phyloP scores from a whole-genome alignment of 179 eudicot genomes.

The Sideroxylon spinosum region DNA sequence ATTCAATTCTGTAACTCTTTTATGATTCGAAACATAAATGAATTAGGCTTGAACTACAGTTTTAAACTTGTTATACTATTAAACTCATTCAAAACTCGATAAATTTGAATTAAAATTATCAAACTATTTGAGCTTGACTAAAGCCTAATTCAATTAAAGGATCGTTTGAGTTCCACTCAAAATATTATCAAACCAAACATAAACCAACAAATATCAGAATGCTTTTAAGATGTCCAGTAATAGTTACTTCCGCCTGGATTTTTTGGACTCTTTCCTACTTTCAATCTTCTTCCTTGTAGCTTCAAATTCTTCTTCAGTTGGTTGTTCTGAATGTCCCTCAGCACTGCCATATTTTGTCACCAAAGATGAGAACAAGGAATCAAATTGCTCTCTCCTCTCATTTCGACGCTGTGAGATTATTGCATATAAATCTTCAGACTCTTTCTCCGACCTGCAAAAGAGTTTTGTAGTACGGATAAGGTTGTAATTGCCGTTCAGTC shows the following conservation, averaged over 20 bases:
- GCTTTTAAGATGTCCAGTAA: not conserved
- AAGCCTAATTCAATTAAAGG: too few relatives aligned
- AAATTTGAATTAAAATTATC: too few relatives aligned
- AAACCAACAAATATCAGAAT: too few relatives aligned
- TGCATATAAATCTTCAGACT: conserved; percentile 67
- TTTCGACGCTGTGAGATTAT: conserved; percentile 68
- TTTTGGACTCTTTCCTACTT: conserved; percentile 38
- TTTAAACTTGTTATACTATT: too few relatives aligned
- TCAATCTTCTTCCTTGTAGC: conserved; percentile 60
- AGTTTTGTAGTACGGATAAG: conserved; percentile 2
- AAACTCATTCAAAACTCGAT: too few relatives aligned
- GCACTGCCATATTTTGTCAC: conserved; percentile 67
- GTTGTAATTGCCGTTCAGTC: not conserved
- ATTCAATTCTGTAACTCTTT: too few relatives aligned
- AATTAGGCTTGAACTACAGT: too few relatives aligned
- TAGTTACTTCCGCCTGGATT: conserved; percentile 45
- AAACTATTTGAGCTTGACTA: too few relatives aligned
- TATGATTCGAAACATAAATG: too few relatives aligned
- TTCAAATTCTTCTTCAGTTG: conserved; percentile 89
- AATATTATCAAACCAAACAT: too few relatives aligned
- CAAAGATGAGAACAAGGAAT: conserved; percentile 77
- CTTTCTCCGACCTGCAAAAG: conserved; percentile 50
- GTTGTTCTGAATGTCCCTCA: conserved; percentile 41
- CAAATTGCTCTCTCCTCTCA: conserved; percentile 63
- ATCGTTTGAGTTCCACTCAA: too few relatives aligned